A percentile compares a stretch with the other conserved stretches of the same genome.
These are phyloP conservation scores for Arthrobotrys entomopaga DNA, from an alignment of 2,329 filamentous ascomycete species.

Conservation along the genomic window DNA sequence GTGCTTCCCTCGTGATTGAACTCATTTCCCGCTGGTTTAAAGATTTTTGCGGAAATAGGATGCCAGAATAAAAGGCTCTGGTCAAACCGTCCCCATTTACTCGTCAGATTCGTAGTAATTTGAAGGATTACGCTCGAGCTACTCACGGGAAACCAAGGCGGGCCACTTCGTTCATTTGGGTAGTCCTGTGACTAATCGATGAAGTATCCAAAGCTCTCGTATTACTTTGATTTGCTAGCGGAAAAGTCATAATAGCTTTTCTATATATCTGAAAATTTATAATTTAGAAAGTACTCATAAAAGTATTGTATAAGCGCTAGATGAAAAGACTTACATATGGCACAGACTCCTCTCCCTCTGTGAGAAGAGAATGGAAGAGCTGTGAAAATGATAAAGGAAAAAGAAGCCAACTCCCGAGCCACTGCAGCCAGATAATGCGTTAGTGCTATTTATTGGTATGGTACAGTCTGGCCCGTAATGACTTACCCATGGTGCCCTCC, in stretches of 20 bases:
- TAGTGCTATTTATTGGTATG: neutral
- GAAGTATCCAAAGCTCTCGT: neutral
- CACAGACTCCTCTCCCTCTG: conserved; percentile 10
- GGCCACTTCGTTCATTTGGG: conserved; percentile 29
- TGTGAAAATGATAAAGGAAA: conserved; percentile 40
- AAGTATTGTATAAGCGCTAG: neutral
- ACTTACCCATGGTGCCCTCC: conserved; percentile 30
- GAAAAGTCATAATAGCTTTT: conserved; percentile 36
- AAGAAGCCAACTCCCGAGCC: conserved; percentile 45
- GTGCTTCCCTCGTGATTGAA: conserved; percentile 20
- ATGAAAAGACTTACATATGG: conserved; percentile 29
- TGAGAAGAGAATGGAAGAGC: conserved; percentile 31
- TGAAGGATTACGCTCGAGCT: neutral
- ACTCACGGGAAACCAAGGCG: conserved; percentile 42
- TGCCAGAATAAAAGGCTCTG: conserved; percentile 31
- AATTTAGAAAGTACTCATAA: neutral
- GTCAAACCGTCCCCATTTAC: neutral
- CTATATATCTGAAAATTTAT: conserved; percentile 22
- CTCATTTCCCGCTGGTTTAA: neutral
- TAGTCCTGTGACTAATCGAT: neutral
- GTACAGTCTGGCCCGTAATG: neutral
- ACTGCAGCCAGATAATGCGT: conserved; percentile 8
- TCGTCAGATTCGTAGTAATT: too few species aligned
- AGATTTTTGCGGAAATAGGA: conserved; percentile 27
- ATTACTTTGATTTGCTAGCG: neutral